Conservation (phyloP, 768 basidiomycete species). For the Leccinum subtestaceum region DNA sequence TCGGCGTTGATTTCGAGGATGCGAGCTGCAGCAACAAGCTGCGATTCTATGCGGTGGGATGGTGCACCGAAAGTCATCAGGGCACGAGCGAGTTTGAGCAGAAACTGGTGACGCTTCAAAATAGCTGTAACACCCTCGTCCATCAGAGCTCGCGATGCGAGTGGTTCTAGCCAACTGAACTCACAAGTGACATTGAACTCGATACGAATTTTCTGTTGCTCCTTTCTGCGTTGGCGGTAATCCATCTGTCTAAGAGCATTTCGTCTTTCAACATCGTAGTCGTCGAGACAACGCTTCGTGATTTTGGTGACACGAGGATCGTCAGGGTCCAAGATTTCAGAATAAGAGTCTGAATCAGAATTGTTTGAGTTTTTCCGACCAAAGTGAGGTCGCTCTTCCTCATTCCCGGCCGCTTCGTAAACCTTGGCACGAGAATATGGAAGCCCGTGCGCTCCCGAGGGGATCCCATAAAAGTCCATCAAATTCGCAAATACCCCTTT, state of each 20-base stretch:
- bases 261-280: conserved; percentile 60
- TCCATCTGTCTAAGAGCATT: conserved; percentile 61
- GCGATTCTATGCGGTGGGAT: conserved; percentile 91
- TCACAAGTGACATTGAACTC: conserved; percentile 74
- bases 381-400: conserved; percentile 7
- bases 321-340: conserved; percentile 63
- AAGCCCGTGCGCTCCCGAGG: conserved; percentile 22
- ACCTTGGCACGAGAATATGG: conserved; percentile 25
- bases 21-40: conserved; percentile 81
- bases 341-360: conserved; percentile 40
- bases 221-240: conserved; percentile 65
- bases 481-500: conserved; percentile 30
- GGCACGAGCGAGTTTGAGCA: conserved; percentile 80
- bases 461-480: conserved; percentile 31
- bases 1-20: conserved; percentile 91
- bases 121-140: conserved; percentile 49
- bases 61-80: conserved; percentile 93
- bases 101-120: conserved; percentile 77
- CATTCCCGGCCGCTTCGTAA: conserved; percentile 16
- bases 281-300: conserved; percentile 47
- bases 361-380: conserved; percentile 43
- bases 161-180: conserved; percentile 20
- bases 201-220: conserved; percentile 60
- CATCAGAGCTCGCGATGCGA: neutral
- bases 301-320: conserved; percentile 69